Conservation (phyloP, 2,329 filamentous ascomycete genomes). For the Hypoxylon sp. region DNA sequence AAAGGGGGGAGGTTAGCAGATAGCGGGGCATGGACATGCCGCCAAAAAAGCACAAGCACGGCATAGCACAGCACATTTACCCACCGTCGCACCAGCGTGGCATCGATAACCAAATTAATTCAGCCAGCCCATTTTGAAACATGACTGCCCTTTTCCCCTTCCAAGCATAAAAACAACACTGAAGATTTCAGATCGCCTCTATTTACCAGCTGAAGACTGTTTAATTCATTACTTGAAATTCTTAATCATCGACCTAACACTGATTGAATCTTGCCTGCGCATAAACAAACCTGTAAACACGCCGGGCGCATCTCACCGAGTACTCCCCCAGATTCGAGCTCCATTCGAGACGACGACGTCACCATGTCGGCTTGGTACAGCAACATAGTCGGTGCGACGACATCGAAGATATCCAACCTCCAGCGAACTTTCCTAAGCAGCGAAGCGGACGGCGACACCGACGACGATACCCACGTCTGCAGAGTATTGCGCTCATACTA, state of each 20-base stretch:
- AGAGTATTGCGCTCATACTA: conserved; percentile 94
- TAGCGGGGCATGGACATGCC: background rate
- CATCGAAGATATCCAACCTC: conserved; percentile 70
- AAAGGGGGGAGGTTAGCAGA: background rate
- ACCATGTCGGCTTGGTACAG: conserved; percentile 83
- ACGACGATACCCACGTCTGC: conserved; percentile 95
- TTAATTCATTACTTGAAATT: background rate
- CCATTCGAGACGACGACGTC: conserved; percentile 18
- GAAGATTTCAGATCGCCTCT: background rate
- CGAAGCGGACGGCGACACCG: conserved; percentile 74
- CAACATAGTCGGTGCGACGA: conserved; percentile 71
- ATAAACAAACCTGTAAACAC: conserved; percentile 10
- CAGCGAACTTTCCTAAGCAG: conserved; percentile 73
- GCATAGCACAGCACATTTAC: too few species aligned
- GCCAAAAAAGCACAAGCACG: background rate
- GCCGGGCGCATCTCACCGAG: conserved; percentile 25
- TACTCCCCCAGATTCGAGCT: conserved; percentile 9
- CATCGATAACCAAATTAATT: conserved; percentile 30
- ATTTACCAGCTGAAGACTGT: background rate
- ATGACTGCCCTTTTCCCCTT: conserved; percentile 17
- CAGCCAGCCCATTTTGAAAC: conserved; percentile 28
- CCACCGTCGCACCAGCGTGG: background rate
- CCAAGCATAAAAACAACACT: conserved; percentile 3
- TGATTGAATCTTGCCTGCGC: too few species aligned
- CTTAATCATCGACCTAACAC: background rate